Percentiles rank a stretch among this genome's conserved stretches.
These are phyloP conservation scores for Zoysia pacifica DNA, from an alignment of 176 grass and related monocot genomes.

Conservation along the genomic window DNA sequence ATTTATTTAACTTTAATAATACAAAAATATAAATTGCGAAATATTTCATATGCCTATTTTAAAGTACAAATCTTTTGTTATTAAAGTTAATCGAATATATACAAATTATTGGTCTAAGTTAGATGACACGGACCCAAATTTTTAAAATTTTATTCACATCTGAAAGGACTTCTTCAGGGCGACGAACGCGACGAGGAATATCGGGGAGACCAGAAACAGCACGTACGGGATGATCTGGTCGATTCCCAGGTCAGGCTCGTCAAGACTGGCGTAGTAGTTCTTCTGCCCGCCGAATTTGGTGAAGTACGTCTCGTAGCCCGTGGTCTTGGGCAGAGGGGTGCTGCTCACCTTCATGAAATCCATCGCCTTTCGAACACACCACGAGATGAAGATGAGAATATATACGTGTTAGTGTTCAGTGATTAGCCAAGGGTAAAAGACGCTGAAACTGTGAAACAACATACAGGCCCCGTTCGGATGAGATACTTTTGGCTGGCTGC, in stretches of 20 bases:
- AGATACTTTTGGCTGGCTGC: too few species aligned
- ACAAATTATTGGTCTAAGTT: too few species aligned
- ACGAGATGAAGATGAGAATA: background rate
- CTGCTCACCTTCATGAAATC: constrained; percentile 81
- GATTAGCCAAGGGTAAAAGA: background rate
- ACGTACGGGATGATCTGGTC: constrained; percentile 67
- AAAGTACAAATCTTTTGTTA: too few species aligned
- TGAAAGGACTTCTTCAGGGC: constrained; percentile 67
- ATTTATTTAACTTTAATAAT: too few species aligned
- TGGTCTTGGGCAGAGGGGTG: constrained; percentile 42
- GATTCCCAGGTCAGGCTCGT: constrained; percentile 41
- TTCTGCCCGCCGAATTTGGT: constrained; percentile 60
- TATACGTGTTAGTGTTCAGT: background rate
- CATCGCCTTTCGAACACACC: constrained; percentile 55
- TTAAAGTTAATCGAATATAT: too few species aligned
- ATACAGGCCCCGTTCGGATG: too few species aligned
- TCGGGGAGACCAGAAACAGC: constrained; percentile 64
- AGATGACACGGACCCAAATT: background rate
- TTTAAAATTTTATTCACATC: constrained; percentile 31
- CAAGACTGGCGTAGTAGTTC: constrained; percentile 52
- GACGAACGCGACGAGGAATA: constrained; percentile 65
- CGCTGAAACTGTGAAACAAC: background rate
- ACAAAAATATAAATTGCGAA: too few species aligned
- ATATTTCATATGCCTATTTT: too few species aligned
- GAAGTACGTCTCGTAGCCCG: constrained; percentile 84